Evolutionary conservation across 176 grass and related monocot species (phyloP).

Genomic region (Carex scoparia): DNA sequence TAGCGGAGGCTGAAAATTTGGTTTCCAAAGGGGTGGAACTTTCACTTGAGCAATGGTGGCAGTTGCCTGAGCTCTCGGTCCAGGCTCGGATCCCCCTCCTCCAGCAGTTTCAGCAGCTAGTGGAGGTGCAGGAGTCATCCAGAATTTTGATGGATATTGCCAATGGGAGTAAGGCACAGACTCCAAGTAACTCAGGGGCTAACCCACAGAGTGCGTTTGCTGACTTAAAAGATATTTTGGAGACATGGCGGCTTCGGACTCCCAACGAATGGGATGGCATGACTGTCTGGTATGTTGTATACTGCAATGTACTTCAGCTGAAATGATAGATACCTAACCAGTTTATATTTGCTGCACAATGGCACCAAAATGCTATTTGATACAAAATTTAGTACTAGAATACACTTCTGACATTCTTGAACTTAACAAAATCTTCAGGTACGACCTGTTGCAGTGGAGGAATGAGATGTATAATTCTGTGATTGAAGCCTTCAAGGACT

Average conservation of each 20-base stretch:
- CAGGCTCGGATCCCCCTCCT: constrained; percentile 81
- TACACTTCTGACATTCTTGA: background rate
- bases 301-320: background rate
- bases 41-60: constrained; percentile 97
- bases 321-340: background rate
- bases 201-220: constrained; percentile 71
- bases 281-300: constrained; percentile 57
- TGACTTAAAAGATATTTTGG: constrained; percentile 97
- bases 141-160: constrained; percentile 92
- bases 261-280: constrained; percentile 97
- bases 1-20: constrained; percentile 79
- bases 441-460: constrained; percentile 97
- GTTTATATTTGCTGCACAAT: background rate
- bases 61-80: constrained; percentile 93
- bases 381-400: background rate
- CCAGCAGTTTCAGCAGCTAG: constrained; percentile 96
- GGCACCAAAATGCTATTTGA: background rate
- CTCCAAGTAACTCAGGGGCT: constrained; percentile 67
- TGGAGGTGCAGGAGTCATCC: constrained; percentile 94
- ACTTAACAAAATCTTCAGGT: constrained; percentile 19
- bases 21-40: constrained; percentile 88
- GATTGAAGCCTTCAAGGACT: constrained; percentile 98
- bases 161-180: constrained; percentile 83
- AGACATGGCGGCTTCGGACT: constrained; percentile 94
- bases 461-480: constrained; percentile 99